Conservation (phyloP, 768 basidiomycete genomes). For the Daedaleopsis nitida region DNA sequence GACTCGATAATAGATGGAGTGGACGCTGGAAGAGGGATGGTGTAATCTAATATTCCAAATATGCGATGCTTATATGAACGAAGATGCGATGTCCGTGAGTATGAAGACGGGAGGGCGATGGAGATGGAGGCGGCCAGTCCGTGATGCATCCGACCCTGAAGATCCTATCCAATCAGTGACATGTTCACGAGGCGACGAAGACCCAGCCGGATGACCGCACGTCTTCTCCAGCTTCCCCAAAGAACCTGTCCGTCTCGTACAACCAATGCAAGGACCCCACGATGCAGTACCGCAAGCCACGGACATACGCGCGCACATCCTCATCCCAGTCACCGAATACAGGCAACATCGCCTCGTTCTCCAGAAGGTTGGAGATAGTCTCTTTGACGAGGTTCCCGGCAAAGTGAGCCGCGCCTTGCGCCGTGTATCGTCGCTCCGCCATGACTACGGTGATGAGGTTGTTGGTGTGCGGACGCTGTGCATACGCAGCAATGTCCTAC, state of each 20-base stretch:
- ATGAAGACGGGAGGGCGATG: not conserved
- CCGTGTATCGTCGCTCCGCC: slow-evolving; percentile 41
- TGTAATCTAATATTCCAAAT: not conserved
- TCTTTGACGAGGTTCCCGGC: slow-evolving; percentile 42
- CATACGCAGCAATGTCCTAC: slow-evolving; percentile 64
- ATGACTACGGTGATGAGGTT: slow-evolving; percentile 57
- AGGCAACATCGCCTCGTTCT: slow-evolving; percentile 14
- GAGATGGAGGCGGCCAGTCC: not conserved
- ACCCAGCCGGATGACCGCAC: slow-evolving; percentile 66
- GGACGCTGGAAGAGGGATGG: not conserved
- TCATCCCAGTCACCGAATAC: slow-evolving; percentile 19
- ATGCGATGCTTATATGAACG: not conserved
- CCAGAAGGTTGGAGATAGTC: slow-evolving; percentile 38
- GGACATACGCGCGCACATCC: slow-evolving; percentile 43
- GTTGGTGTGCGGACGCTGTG: slow-evolving; percentile 43
- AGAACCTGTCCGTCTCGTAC: slow-evolving; percentile 64
- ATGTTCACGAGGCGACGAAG: slow-evolving; percentile 38
- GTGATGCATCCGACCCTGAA: not conserved
- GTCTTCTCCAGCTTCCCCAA: slow-evolving; percentile 58
- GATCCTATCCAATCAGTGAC: not conserved
- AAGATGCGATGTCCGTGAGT: not conserved
- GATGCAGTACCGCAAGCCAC: slow-evolving; percentile 56
- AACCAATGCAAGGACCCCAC: slow-evolving; percentile 63
- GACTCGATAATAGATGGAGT: not conserved
- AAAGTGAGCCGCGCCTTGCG: slow-evolving; percentile 52